Base-by-base conservation (phyloP, 371 early-diverging fungal genomes). In the Encephalitozoon cuniculi region DNA sequence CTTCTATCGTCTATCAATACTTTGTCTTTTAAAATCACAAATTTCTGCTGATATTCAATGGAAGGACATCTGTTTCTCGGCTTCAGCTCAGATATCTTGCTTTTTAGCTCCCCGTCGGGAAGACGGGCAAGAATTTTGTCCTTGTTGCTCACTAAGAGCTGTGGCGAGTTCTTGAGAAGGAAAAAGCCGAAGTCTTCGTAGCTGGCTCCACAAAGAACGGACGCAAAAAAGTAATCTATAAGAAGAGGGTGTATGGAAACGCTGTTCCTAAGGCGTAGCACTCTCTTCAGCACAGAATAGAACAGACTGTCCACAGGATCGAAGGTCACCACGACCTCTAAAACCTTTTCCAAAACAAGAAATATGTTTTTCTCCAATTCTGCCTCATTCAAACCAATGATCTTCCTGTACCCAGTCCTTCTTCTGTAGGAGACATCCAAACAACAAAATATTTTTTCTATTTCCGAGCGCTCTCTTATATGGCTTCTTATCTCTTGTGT, bases 391-490 rank as follows among this genome's bases (percentile, higher is more conserved):
- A 59, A 21, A 34, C 4, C 59, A 18, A 59, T 9, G 30, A 59
- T 59, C 34, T 37, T 59, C 34, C 59, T 30, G 9, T 59, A 59
- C 34, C 34, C 59, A 18, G 21, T 59, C 34, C 21, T 59, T 34
- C 59, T 59, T 59, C 34, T 30, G 11, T n/a, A 30, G n/a, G 59
- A 59, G 34, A 59, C 59, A 34, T 32, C 37, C 11, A 59, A 34
- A 11, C 59, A 59, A 11, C 37, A 59, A 34, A 59, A 59, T 34
- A 59, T 59, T n/a, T 59, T 59, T 32, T 59, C 59, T n/a, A 34
- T 37, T 18, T 32, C 32, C 3, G 30, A 30, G 34, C 37, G 59
- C 34, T 59, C 59, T 18, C 34, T 59, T 28, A 5, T 15, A 28
- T 59, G 59, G 37, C 59, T 59, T 25, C 1, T 32, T 59, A 59